These are phyloP conservation scores for Nitzschia palea DNA, from an alignment of 108 stramenopile genomes.

Conservation along the genomic window DNA sequence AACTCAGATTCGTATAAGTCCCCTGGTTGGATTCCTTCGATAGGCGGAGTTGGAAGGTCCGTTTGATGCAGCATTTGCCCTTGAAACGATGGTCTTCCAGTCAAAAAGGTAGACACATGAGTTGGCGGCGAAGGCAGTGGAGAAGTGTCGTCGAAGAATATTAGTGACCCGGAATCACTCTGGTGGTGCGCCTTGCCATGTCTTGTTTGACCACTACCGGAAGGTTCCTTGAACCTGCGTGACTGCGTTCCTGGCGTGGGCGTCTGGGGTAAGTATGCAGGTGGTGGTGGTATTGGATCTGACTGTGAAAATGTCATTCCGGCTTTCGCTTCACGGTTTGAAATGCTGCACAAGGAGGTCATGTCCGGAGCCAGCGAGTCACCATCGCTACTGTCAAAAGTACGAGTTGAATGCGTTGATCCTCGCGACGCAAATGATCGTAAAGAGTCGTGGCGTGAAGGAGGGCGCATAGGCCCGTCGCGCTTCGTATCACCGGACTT, in stretches of 20 bases:
- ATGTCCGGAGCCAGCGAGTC: constrained; percentile 32
- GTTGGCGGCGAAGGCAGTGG: background rate
- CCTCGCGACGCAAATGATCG: background rate
- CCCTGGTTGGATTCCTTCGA: too few relatives aligned
- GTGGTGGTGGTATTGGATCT: too few relatives aligned
- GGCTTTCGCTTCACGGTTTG: background rate
- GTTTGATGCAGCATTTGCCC: background rate
- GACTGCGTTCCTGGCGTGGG: background rate
- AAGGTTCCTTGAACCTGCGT: background rate
- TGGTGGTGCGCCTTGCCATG: background rate
- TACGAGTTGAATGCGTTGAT: constrained; percentile 4
- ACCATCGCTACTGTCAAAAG: constrained; percentile 6
- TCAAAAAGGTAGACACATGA: background rate
- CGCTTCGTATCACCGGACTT: background rate
- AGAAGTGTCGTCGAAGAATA: background rate
- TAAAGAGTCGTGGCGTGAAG: background rate
- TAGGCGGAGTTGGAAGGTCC: too few relatives aligned
- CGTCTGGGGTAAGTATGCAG: background rate
- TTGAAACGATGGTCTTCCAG: background rate
- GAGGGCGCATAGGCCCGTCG: background rate
- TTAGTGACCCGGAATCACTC: background rate
- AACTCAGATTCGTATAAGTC: too few relatives aligned
- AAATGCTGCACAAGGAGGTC: constrained; percentile 26
- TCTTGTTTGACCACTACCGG: background rate
- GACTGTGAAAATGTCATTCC: too few relatives aligned